Base-by-base conservation (phyloP, 768 basidiomycete species). In the Pisolithus orientalis region DNA sequence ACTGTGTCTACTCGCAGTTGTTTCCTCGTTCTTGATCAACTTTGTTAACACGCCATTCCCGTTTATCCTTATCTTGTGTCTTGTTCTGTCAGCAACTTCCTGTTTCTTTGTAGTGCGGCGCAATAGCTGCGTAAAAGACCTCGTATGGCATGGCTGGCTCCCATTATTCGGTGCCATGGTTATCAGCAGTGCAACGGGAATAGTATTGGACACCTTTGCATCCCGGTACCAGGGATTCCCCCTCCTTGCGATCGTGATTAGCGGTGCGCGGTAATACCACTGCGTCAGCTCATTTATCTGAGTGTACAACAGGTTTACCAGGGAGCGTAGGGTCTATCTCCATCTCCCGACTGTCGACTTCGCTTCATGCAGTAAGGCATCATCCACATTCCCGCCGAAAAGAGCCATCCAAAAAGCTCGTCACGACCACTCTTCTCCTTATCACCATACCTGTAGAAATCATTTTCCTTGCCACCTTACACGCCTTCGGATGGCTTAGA, bases 291-390 rank as follows among this genome's bases (percentile, higher is more conserved):
- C 47, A 44, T 47, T 5, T 34, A 39, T 27, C 51, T 47, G 28
- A 52, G 13, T 28, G 16, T 34, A 39, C 37, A 27, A 1, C 57
- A 85, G 89, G 90, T 47, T 70, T 99, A 13, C 89, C 93, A 0
- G 95, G 94, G 10, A 84, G 86, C 39, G 86, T 94, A 3, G 94
- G 94, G 3, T 85, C 91, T 13, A 92, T 98, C 60, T 84, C 90
- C 56, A 85, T 94, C 37, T 96, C 94, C 2, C 80, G 96, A 7
- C 74, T 96, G 5, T 95, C 94, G 1, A 98, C 96, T 0, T 76
- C 85, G 0, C 74, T 97, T 21, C 96, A 99, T 56, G 75, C 79
- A 8, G 55, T 51, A 17, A 56, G 57, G 32, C 47, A 39, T 27
- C 32, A 57, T 29, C 31, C 57, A 16, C 49, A 43, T 27, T 14